These are phyloP conservation scores for Paxillus rubicundulus DNA, from an alignment of 768 basidiomycete species.

Conservation along the genomic window DNA sequence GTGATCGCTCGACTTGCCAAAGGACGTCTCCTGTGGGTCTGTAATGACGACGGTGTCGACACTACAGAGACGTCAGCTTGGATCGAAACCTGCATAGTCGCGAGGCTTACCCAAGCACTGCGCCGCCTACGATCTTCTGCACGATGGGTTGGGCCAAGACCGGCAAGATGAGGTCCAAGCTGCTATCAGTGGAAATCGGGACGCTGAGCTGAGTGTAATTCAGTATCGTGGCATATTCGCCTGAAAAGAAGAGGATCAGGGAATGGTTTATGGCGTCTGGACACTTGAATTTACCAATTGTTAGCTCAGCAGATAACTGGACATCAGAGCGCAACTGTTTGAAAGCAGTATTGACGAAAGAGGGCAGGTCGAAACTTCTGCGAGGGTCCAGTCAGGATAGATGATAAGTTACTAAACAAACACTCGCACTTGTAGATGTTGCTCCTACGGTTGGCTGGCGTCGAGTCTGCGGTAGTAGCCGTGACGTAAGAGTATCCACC, in stretches of 20 bases:
- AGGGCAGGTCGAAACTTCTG: constrained; percentile 62
- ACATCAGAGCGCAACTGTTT: constrained; percentile 62
- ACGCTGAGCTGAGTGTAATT: constrained; percentile 57
- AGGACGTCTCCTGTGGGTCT: constrained; percentile 53
- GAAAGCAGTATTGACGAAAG: constrained; percentile 65
- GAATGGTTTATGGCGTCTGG: background rate
- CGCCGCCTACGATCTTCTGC: constrained; percentile 62
- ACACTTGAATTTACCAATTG: constrained; percentile 43
- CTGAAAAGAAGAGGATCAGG: constrained; percentile 31
- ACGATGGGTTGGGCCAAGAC: constrained; percentile 73
- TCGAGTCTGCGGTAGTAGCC: constrained; percentile 32
- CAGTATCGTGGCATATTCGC: constrained; percentile 61
- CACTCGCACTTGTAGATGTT: constrained; percentile 52
- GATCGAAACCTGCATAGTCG: background rate
- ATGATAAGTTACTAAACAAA: background rate
- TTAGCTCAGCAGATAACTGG: constrained; percentile 49
- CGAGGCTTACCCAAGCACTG: constrained; percentile 48
- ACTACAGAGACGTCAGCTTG: constrained; percentile 29
- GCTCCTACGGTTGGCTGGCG: constrained; percentile 34
- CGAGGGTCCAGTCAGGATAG: constrained; percentile 1
- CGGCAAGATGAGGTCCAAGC: constrained; percentile 62
- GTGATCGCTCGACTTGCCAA: constrained; percentile 38
- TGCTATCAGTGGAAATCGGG: constrained; percentile 58
- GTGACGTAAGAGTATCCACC: constrained; percentile 63
- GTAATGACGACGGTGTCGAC: constrained; percentile 62